Evolutionary conservation across 345 rosid genomes (phyloP).

Genomic region (Reutealis trisperma): DNA sequence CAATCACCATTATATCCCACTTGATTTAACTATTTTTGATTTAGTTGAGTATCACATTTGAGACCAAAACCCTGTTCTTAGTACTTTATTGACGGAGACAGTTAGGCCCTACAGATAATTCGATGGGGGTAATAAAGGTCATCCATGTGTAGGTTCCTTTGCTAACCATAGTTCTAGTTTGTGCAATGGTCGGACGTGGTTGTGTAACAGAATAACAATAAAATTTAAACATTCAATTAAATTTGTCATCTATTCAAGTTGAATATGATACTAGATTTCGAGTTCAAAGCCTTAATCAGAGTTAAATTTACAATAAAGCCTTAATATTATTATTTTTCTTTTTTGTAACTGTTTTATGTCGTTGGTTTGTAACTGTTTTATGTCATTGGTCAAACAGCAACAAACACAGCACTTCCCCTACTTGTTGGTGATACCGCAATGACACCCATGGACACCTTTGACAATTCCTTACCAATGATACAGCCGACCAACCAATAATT

Average conservation of each 20-base stretch:
- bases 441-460: neutral
- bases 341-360: too few species aligned
- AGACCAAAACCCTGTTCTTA: neutral
- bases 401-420: neutral
- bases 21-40: neutral
- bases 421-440: neutral
- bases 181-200: neutral
- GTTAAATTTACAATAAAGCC: too few species aligned
- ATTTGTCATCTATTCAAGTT: too few species aligned
- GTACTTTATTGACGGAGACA: neutral
- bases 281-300: too few species aligned
- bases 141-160: neutral
- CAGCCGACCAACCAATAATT: slow-evolving; percentile 14
- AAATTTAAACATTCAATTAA: too few species aligned
- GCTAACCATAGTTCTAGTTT: neutral
- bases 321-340: too few species aligned
- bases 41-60: slow-evolving; percentile 6
- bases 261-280: too few species aligned
- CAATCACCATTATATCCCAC: neutral
- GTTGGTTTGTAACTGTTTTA: neutral
- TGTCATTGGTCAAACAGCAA: neutral
- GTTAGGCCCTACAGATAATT: neutral
- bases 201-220: too few species aligned
- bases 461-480: neutral
- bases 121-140: neutral